Evolutionary conservation across 164 flowering plant species (phyloP).

Genomic region (Vitis rupestris): DNA sequence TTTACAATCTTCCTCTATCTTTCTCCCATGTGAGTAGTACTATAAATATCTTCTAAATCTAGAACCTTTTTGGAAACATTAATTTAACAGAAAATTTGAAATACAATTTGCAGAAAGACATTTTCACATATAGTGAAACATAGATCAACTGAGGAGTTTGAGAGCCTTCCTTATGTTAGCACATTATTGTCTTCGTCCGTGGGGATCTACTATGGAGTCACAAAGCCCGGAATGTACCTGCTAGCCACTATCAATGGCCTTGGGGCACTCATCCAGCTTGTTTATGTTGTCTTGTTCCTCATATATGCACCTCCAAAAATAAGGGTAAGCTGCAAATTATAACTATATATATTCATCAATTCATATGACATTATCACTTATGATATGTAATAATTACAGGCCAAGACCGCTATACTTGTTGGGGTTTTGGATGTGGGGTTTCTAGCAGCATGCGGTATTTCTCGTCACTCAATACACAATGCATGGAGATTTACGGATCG

Average conservation of each 20-base stretch:
- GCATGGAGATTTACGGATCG: conserved; percentile 20
- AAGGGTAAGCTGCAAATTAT: conserved; percentile 28
- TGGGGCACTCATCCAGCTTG: conserved; percentile 36
- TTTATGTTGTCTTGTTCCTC: conserved; percentile 46
- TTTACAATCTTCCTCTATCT: conserved; percentile 52
- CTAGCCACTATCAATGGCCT: conserved; percentile 63
- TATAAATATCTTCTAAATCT: neutral
- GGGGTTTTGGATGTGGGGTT: conserved; percentile 30
- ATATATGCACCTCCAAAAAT: conserved; percentile 37
- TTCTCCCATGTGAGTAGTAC: conserved; percentile 48
- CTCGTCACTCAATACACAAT: conserved; percentile 12
- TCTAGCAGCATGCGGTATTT: conserved; percentile 14
- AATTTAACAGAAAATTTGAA: neutral
- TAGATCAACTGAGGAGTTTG: conserved; percentile 52
- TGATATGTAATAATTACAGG: conserved; percentile 21
- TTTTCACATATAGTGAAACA: conserved; percentile 46
- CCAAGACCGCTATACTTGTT: conserved; percentile 17
- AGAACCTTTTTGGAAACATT: neutral
- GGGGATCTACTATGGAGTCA: conserved; percentile 59
- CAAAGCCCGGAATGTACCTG: conserved; percentile 40
- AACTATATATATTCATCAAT: too few relatives aligned
- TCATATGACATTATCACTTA: too few relatives aligned
- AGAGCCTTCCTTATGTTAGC: conserved; percentile 58
- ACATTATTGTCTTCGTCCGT: conserved; percentile 36
- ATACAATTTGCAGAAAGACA: conserved; percentile 28